Evolutionary conservation across 345 rosid genomes (phyloP).

Genomic region (Eucalyptus marginata): DNA sequence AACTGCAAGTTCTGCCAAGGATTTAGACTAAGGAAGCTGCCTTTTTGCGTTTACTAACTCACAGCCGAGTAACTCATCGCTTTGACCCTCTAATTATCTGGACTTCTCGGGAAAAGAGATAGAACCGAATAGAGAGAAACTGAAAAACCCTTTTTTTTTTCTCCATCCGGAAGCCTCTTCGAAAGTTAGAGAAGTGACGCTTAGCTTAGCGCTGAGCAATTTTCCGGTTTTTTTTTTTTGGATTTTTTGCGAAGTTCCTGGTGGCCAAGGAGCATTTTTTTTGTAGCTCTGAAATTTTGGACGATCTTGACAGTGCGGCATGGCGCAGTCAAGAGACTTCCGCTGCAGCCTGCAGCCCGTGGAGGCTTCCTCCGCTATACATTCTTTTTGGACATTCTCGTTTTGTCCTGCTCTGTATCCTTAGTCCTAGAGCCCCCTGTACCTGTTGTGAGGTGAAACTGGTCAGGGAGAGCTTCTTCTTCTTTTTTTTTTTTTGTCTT

Average conservation of each 20-base stretch:
- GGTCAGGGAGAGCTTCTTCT: neutral
- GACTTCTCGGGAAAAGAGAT: neutral
- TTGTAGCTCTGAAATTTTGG: slow-evolving; percentile 29
- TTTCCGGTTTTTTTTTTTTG: neutral
- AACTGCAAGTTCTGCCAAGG: slow-evolving; percentile 22
- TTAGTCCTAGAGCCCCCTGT: neutral
- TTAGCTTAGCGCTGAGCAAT: neutral
- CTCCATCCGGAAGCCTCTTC: neutral
- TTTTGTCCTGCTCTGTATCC: neutral
- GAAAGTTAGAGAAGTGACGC: neutral
- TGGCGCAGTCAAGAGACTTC: neutral
- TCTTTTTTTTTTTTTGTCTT: neutral
- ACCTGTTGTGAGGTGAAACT: neutral
- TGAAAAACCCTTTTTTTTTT: neutral
- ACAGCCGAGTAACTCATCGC: neutral
- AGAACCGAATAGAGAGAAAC: neutral
- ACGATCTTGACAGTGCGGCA: neutral
- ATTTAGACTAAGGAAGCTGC: slow-evolving; percentile 15
- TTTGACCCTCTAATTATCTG: neutral
- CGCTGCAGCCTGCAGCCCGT: neutral
- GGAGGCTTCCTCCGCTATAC: neutral
- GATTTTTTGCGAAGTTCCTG: neutral
- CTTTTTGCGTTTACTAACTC: slow-evolving; percentile 13
- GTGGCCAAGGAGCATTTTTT: neutral
- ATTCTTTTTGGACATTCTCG: neutral